These are phyloP conservation scores for Erythrobasidium yunnanense DNA, from an alignment of 768 basidiomycete genomes.

Conservation along the genomic window DNA sequence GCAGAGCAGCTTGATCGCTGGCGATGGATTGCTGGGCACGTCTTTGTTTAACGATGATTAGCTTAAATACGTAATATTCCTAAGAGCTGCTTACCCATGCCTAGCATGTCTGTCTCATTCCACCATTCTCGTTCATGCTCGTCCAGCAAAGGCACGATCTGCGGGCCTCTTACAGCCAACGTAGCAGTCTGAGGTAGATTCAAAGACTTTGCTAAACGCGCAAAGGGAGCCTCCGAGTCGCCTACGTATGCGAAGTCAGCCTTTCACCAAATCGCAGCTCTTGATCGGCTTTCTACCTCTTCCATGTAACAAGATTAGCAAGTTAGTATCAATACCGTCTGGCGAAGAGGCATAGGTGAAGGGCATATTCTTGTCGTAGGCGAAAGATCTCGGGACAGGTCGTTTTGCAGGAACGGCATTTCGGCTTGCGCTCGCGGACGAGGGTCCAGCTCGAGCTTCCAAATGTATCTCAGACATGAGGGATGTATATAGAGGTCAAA, in stretches of 20 bases:
- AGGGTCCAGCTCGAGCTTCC: background rate
- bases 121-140: slow-evolving; percentile 73
- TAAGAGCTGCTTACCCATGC: slow-evolving; percentile 49
- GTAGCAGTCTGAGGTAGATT: slow-evolving; percentile 82
- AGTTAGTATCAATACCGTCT: slow-evolving; percentile 75
- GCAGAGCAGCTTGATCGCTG: slow-evolving; percentile 52
- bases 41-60: too few species aligned
- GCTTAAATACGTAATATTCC: too few species aligned
- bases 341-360: slow-evolving; percentile 63
- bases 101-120: slow-evolving; percentile 64
- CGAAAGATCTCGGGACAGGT: background rate
- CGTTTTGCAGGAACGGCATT: too few species aligned
- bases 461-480: background rate
- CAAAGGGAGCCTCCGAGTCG: slow-evolving; percentile 68
- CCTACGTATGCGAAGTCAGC: slow-evolving; percentile 47
- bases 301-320: slow-evolving; percentile 73
- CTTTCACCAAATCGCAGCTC: background rate
- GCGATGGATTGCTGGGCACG: slow-evolving; percentile 58
- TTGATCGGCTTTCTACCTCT: slow-evolving; percentile 50
- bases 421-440: background rate
- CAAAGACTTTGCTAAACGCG: slow-evolving; percentile 58
- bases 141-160: slow-evolving; percentile 50
- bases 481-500: too few species aligned
- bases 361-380: background rate
- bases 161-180: slow-evolving; percentile 67